A percentile compares a stretch with the other conserved stretches of the same genome.
These are phyloP conservation scores for Leccinum pachyderme DNA, from an alignment of 1,284 basidiomycete genomes.

Conservation along the genomic window DNA sequence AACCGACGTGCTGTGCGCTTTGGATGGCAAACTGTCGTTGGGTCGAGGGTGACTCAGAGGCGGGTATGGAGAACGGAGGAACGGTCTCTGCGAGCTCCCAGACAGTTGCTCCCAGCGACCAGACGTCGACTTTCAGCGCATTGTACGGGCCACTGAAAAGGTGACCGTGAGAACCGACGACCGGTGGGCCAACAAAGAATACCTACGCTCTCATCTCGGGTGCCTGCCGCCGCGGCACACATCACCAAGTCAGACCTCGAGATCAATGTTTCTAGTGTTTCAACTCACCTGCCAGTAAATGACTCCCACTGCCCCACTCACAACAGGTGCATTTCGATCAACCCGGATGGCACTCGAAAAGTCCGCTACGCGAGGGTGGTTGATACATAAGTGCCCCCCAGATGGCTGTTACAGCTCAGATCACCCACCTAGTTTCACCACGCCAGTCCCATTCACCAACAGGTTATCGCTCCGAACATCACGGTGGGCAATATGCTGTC, in stretches of 20 bases:
- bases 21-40: conserved; percentile 35
- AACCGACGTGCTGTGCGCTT: conserved; percentile 44
- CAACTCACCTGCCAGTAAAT: conserved; percentile 63
- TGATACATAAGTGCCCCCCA: conserved; percentile 9
- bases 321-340: conserved; percentile 44
- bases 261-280: background rate
- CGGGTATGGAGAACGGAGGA: conserved; percentile 65
- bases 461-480: conserved; percentile 80
- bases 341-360: conserved; percentile 72
- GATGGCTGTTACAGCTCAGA: background rate
- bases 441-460: conserved; percentile 60
- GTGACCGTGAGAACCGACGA: background rate
- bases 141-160: conserved; percentile 60
- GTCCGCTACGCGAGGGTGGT: conserved; percentile 50
- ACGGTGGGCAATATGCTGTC: conserved; percentile 67
- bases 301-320: conserved; percentile 62
- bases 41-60: conserved; percentile 15
- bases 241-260: conserved; percentile 11
- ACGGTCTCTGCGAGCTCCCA: conserved; percentile 77
- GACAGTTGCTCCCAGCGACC: conserved; percentile 78
- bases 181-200: background rate
- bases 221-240: conserved; percentile 34
- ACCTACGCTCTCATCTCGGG: conserved; percentile 66
- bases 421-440: conserved; percentile 71
- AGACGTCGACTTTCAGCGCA: conserved; percentile 71